Percentiles rank a stretch among this genome's conserved stretches.
Evolutionary conservation across 257 asterid genomes (phyloP).

Genomic region (Przewalskia tangutica): DNA sequence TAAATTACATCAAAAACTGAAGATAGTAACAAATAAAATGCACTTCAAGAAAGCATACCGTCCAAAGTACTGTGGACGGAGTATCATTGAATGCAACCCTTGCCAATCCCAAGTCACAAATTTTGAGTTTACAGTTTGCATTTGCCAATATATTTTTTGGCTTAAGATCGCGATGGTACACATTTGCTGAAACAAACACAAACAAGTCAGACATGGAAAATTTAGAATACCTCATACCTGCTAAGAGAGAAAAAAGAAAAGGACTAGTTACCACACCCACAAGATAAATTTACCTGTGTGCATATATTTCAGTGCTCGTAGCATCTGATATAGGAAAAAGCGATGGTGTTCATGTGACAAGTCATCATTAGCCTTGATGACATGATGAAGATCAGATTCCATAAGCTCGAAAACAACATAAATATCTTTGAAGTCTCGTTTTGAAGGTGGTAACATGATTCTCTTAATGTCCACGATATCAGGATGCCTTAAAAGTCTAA

Average conservation of each 20-base stretch:
- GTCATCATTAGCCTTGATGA: constrained; percentile 88
- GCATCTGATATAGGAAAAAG: constrained; percentile 87
- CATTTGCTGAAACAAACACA: constrained; percentile 65
- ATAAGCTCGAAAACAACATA: constrained; percentile 90
- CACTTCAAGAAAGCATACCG: constrained; percentile 33
- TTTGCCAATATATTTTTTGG: constrained; percentile 94
- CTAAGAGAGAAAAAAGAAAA: not conserved
- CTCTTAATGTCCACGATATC: constrained; percentile 91
- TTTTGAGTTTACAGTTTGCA: constrained; percentile 91
- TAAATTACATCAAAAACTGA: not conserved
- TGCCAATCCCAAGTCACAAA: constrained; percentile 89
- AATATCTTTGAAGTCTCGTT: constrained; percentile 74
- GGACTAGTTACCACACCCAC: not conserved
- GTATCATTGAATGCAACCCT: constrained; percentile 87
- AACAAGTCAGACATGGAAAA: constrained; percentile 4
- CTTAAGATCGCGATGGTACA: constrained; percentile 88
- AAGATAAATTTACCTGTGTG: constrained; percentile 56
- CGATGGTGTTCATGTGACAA: constrained; percentile 88
- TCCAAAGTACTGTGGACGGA: constrained; percentile 85
- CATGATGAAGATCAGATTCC: constrained; percentile 98
- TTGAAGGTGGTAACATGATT: constrained; percentile 83
- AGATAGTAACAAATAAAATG: not conserved
- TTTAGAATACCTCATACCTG: not conserved
- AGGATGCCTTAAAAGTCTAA: constrained; percentile 77
- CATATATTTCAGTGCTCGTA: constrained; percentile 80